phyloP scores from a whole-genome alignment of 306 rosid genomes.

The Hippophae rhamnoides region DNA sequence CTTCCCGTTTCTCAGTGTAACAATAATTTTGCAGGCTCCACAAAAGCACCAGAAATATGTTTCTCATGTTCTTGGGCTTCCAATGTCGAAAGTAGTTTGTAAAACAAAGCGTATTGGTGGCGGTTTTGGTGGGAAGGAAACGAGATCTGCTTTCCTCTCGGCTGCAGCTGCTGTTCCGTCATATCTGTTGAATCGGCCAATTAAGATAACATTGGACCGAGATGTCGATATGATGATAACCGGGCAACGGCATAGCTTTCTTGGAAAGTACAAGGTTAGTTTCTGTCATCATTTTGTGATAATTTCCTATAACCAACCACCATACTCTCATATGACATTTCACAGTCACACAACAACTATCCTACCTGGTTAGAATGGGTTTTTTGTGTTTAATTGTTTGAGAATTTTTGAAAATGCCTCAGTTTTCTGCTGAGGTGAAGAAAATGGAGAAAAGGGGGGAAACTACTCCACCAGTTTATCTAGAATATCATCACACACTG shows the following conservation, averaged over 20 bases:
- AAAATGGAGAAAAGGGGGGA: constrained; percentile 2
- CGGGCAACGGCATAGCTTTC: constrained; percentile 95
- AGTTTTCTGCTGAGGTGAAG: not conserved
- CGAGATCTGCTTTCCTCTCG: constrained; percentile 72
- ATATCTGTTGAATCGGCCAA: constrained; percentile 66
- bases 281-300: constrained; percentile 8
- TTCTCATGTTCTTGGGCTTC: constrained; percentile 79
- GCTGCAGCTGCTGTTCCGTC: constrained; percentile 90
- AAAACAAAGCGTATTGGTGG: constrained; percentile 95
- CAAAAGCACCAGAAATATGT: constrained; percentile 92
- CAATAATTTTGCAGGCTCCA: constrained; percentile 56
- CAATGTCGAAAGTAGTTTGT: constrained; percentile 93
- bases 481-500: not conserved
- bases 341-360: too few species aligned
- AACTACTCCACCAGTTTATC: not conserved
- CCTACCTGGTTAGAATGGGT: too few species aligned
- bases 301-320: not conserved
- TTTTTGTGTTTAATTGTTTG: too few species aligned
- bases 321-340: too few species aligned
- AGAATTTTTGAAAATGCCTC: not conserved
- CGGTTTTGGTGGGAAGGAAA: constrained; percentile 98
- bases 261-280: constrained; percentile 85
- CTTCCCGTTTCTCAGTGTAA: constrained; percentile 7
- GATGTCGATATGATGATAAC: constrained; percentile 86
- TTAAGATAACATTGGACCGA: constrained; percentile 78